Evolutionary conservation across 345 rosid genomes (phyloP).

Genomic region (Eucalyptus victrix): DNA sequence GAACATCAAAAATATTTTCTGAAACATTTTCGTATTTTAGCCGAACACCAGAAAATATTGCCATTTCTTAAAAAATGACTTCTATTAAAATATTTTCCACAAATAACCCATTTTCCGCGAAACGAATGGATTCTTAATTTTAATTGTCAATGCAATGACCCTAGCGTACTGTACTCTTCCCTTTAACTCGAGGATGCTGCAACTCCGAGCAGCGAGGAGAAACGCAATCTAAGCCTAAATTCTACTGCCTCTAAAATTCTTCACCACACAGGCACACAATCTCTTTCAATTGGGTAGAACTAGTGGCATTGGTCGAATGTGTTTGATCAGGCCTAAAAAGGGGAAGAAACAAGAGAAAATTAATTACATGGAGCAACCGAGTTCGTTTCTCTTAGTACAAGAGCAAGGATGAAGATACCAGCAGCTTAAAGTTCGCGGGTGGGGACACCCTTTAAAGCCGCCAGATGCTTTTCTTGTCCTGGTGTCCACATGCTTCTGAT

Average conservation of each 20-base stretch:
- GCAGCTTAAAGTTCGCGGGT: neutral
- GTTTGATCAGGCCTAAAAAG: neutral
- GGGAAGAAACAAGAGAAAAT: neutral
- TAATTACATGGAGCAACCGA: neutral
- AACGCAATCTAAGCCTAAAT: neutral
- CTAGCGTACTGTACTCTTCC: neutral
- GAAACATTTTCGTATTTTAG: fast-evolving
- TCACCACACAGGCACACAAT: neutral
- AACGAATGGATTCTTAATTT: neutral
- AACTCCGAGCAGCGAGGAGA: neutral
- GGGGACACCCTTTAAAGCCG: neutral
- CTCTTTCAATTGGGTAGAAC: neutral
- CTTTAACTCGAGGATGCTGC: neutral
- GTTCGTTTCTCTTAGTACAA: neutral
- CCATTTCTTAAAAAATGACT: too few relatives aligned
- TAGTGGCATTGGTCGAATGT: neutral
- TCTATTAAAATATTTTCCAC: too few relatives aligned
- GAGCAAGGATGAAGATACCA: neutral
- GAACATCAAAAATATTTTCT: too few relatives aligned
- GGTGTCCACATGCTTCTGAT: neutral
- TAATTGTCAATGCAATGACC: neutral
- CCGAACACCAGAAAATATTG: too few relatives aligned
- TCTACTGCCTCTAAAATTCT: neutral
- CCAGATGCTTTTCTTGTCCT: neutral
- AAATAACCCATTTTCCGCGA: too few relatives aligned